Evolutionary conservation across 163 green algal genomes (phyloP), one percentile per base, ranked within the genome.

Genomic region (Scenedesmus sp.): DNA sequence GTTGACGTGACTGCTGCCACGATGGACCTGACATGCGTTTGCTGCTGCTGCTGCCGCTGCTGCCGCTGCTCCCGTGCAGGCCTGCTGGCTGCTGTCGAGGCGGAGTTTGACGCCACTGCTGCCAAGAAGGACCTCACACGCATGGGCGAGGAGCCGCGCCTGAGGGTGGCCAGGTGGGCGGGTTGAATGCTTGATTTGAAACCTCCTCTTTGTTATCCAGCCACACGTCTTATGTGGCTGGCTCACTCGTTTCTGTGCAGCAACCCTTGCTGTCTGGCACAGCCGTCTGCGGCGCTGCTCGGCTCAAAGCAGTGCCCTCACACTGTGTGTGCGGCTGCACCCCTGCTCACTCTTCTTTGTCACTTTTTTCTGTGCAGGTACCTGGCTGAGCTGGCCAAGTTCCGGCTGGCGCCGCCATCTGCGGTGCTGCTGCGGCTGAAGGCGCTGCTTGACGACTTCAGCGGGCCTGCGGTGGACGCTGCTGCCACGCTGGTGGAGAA

Each of bases 341-440:
- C 34, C 34, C 34, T 46, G 34, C 34, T 46, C 34, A 46, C 34
- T 46, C 34, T 46, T 46, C 34, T 46, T 46, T 46, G 34, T 46
- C 34, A 46, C 34, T 46, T 46, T 46, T 46, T 0, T 46, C 34
- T 46, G 34, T 73, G 5, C 67, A 93, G 96, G 73, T 98, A 98
- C 92, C 94, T 99, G 3, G 97, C 95, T 13, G 98, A 99, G 95
- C 94, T 99, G 66, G 90, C 93, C 91, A 99, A 99, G 93, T 99
- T 99, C 90, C 82, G 87, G 93, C 83, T 92, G 46, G 88, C 79
- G 34, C n/a, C 84, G 26, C 85, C 91, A 2, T 60, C 70, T 1
- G 52, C 81, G 15, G 85, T 89, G 56, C 62, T 94, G 83, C 54
- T 91, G 76, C 82, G 77, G 18, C 82, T 92, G 6, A 92, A 96